phyloP scores from a whole-genome alignment of 75 land plant species.

The Picea glauca region DNA sequence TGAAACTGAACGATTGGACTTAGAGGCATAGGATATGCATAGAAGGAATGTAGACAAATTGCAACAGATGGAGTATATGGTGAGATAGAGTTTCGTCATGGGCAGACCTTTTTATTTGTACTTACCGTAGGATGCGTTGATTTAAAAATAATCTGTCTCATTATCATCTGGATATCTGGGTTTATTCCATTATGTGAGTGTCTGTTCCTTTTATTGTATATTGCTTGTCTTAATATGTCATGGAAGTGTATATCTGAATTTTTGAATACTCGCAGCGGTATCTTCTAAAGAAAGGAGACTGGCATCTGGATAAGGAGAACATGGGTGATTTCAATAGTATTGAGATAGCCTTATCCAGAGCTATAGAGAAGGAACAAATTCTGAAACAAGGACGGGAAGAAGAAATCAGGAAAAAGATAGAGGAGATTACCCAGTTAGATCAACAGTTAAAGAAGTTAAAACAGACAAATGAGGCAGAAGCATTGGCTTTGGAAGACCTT shows the following conservation, averaged over 20 bases:
- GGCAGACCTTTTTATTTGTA: neutral
- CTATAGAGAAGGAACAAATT: constrained; percentile 20
- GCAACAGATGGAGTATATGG: neutral
- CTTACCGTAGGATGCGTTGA: neutral
- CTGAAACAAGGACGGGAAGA: constrained; percentile 45
- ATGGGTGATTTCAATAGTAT: constrained; percentile 1
- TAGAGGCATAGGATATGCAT: no score
- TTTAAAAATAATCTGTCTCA: no score
- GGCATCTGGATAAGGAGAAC: constrained; percentile 1
- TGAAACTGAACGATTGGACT: no score
- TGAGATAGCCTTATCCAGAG: constrained; percentile 7
- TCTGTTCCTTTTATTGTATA: neutral
- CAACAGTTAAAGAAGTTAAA: constrained; percentile 49
- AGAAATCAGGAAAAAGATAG: constrained; percentile 44
- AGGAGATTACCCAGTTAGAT: constrained; percentile 59
- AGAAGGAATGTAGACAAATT: no score
- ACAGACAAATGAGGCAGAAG: constrained; percentile 63
- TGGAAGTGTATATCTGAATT: neutral
- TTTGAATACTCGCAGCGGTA: neutral
- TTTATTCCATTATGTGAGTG: neutral
- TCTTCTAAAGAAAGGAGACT: constrained; percentile 3
- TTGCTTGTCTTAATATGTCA: neutral
- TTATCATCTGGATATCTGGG: no score
- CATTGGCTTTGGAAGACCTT: constrained; percentile 52
- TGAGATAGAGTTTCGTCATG: neutral